Conservation (phyloP, 768 basidiomycete species). For the Strobilomyces dryophilus region DNA sequence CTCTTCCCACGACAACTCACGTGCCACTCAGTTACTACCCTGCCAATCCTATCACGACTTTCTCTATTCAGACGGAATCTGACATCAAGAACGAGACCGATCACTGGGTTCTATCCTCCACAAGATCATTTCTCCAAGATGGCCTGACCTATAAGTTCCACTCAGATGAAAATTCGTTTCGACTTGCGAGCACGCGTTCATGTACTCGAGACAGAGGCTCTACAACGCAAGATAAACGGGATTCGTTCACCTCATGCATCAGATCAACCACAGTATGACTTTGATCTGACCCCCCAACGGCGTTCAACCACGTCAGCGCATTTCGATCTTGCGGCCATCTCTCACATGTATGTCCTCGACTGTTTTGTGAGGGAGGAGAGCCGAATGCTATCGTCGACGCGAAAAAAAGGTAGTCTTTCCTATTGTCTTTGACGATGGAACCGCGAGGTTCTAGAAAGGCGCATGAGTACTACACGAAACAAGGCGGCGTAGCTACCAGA, state of each 20-base stretch:
- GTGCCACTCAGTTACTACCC: no score
- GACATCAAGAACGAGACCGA: not conserved
- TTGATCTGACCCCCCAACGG: not conserved
- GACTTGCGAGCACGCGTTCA: slow-evolving; percentile 54
- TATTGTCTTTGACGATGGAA: slow-evolving; percentile 58
- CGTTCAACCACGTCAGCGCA: slow-evolving; percentile 32
- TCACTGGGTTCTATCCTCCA: slow-evolving; percentile 12
- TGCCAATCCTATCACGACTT: not conserved
- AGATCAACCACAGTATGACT: slow-evolving; percentile 52
- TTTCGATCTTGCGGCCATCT: slow-evolving; percentile 41
- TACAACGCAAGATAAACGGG: slow-evolving; percentile 30
- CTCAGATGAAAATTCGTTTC: slow-evolving; percentile 50
- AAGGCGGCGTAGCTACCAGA: no score
- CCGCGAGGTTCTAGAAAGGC: slow-evolving; percentile 52
- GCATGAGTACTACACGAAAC: slow-evolving; percentile 54
- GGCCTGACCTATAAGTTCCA: slow-evolving; percentile 28
- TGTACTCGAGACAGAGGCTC: slow-evolving; percentile 43
- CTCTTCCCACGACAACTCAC: no score
- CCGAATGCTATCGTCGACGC: slow-evolving; percentile 33
- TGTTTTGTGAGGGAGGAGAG: slow-evolving; percentile 37
- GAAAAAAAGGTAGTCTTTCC: slow-evolving; percentile 59
- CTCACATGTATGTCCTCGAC: slow-evolving; percentile 42
- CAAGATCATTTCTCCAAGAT: not conserved
- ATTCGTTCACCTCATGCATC: slow-evolving; percentile 50
- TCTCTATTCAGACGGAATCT: not conserved